These are phyloP conservation scores for Phytophthora podocarpi DNA, from an alignment of 352 stramenopile species.

Conservation along the genomic window DNA sequence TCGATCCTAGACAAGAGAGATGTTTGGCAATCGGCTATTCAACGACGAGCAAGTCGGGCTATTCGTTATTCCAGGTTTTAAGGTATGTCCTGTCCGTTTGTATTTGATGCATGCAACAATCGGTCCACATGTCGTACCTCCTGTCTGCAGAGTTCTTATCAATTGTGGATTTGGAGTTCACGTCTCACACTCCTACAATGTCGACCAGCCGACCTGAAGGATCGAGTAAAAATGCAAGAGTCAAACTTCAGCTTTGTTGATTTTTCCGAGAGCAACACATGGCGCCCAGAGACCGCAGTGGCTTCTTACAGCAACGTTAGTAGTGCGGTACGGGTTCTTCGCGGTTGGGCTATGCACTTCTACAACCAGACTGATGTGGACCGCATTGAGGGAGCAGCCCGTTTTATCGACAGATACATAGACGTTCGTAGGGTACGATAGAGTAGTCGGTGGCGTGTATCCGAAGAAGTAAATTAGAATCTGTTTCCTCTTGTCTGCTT, in stretches of 20 bases:
- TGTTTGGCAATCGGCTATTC: neutral
- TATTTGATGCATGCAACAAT: slow-evolving; percentile 23
- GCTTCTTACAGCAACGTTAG: neutral
- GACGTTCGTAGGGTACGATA: neutral
- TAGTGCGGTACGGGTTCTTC: neutral
- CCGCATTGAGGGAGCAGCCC: neutral
- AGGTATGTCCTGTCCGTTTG: slow-evolving; percentile 10
- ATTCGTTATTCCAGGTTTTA: neutral
- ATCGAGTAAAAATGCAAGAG: neutral
- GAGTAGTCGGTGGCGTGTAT: too few relatives aligned
- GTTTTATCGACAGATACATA: slow-evolving; percentile 1
- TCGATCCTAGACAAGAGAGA: neutral
- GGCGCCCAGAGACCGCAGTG: neutral
- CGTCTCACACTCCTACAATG: slow-evolving; percentile 7
- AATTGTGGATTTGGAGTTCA: slow-evolving; percentile 3
- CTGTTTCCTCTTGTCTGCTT: too few relatives aligned
- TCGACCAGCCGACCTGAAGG: neutral
- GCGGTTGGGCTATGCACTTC: neutral
- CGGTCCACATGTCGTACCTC: neutral
- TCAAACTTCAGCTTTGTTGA: neutral
- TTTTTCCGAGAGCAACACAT: slow-evolving; percentile 6
- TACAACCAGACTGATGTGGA: neutral
- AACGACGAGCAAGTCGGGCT: neutral
- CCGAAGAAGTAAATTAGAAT: too few relatives aligned
- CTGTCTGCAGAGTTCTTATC: neutral